Conservation (phyloP, 495 filamentous ascomycete genomes). For the Schizothecium vesticola region DNA sequence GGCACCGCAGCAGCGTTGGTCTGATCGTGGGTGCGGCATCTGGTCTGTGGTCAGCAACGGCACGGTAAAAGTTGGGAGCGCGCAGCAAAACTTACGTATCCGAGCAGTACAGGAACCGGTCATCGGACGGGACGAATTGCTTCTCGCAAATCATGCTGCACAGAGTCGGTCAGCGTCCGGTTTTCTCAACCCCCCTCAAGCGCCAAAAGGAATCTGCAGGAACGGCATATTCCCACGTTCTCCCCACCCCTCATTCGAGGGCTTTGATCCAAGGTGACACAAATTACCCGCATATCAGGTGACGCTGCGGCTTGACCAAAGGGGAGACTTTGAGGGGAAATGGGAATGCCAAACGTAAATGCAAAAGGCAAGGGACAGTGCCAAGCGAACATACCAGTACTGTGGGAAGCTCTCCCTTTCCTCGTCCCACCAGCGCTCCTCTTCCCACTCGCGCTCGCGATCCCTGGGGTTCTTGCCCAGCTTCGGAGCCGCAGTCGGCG, state of each 20-base stretch:
- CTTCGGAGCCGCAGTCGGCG: conserved; percentile 34
- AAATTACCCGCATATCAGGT: conserved; percentile 39
- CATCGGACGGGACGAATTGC: conserved; percentile 42
- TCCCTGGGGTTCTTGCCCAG: conserved; percentile 40
- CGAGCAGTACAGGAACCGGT: conserved; percentile 45
- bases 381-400: conserved; percentile 40
- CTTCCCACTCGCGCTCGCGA: conserved; percentile 41
- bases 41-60: conserved; percentile 23
- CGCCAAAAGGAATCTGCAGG: conserved; percentile 34
- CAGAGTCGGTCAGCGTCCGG: conserved; percentile 18
- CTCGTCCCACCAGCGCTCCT: conserved; percentile 44
- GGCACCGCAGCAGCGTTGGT: conserved; percentile 26
- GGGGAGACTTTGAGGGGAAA: conserved; percentile 21
- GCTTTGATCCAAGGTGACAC: conserved; percentile 25
- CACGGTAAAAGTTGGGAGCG: neutral
- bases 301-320: conserved; percentile 37
- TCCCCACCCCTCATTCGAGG: conserved; percentile 9
- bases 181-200: conserved; percentile 5
- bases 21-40: conserved; percentile 44
- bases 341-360: conserved; percentile 17
- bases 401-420: conserved; percentile 48
- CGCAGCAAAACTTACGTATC: conserved; percentile 36
- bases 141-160: conserved; percentile 50
- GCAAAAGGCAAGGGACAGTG: conserved; percentile 4
- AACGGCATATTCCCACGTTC: conserved; percentile 27